phyloP scores from a whole-genome alignment of 2,329 filamentous ascomycete genomes.

The Coleophoma crateriformis region DNA sequence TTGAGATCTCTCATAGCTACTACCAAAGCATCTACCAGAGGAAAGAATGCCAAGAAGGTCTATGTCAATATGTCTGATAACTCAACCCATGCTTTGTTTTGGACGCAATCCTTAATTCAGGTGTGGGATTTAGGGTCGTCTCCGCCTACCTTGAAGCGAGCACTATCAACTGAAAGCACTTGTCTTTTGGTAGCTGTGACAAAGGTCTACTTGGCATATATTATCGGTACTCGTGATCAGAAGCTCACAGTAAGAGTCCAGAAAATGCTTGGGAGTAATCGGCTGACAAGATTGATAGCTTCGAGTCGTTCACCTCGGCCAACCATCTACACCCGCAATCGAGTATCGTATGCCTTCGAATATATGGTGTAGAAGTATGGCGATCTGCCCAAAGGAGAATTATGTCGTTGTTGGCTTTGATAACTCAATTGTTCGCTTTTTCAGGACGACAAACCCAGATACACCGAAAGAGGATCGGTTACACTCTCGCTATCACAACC shows the following conservation, averaged over 20 bases:
- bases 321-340: constrained; percentile 24
- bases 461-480: constrained; percentile 32
- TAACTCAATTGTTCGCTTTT: constrained; percentile 33
- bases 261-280: no score
- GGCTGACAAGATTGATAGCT: constrained; percentile 20
- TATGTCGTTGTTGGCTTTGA: constrained; percentile 35
- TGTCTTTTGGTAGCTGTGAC: constrained; percentile 33
- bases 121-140: constrained; percentile 33
- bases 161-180: constrained; percentile 30
- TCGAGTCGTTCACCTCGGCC: constrained; percentile 30
- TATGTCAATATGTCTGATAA: constrained; percentile 32
- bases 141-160: constrained; percentile 27
- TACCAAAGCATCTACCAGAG: constrained; percentile 21
- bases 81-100: constrained; percentile 32
- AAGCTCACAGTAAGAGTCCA: constrained; percentile 30
- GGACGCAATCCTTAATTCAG: constrained; percentile 31
- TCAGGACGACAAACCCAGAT: constrained; percentile 28
- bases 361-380: constrained; percentile 33
- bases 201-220: constrained; percentile 31
- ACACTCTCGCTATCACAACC: constrained; percentile 26
- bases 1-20: constrained; percentile 24
- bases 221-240: constrained; percentile 34
- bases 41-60: constrained; percentile 27
- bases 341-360: constrained; percentile 34
- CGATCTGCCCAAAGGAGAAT: constrained; percentile 32